Conservation (phyloP, 306 rosid genomes). For the Alnus rubra region DNA sequence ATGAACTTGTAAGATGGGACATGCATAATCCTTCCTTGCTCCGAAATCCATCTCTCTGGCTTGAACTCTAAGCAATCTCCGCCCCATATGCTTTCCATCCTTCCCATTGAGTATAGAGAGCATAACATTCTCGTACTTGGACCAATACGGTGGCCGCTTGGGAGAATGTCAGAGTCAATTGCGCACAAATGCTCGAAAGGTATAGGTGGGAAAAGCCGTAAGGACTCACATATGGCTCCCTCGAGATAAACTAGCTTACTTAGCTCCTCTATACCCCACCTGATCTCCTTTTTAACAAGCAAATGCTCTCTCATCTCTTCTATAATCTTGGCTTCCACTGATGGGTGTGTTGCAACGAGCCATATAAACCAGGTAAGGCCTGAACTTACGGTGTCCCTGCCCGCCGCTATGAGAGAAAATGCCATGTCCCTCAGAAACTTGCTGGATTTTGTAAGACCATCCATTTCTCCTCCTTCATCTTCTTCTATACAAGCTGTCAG, state of each 20-base stretch:
- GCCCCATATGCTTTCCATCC: slow-evolving; percentile 37
- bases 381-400: slow-evolving; percentile 1
- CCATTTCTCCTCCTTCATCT: background rate
- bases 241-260: slow-evolving; percentile 31
- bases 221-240: slow-evolving; percentile 29
- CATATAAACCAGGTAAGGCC: background rate
- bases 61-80: slow-evolving; percentile 35
- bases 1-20: slow-evolving; percentile 35
- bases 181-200: slow-evolving; percentile 30
- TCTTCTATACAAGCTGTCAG: background rate
- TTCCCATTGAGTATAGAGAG: slow-evolving; percentile 32
- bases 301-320: background rate
- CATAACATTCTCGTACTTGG: background rate
- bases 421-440: background rate
- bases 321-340: slow-evolving; percentile 21
- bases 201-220: slow-evolving; percentile 33
- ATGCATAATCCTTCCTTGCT: slow-evolving; percentile 6
- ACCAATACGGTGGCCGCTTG: slow-evolving; percentile 27
- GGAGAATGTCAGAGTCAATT: slow-evolving; percentile 14
- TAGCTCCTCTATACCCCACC: slow-evolving; percentile 1
- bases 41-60: slow-evolving; percentile 42
- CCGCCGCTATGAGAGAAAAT: background rate
- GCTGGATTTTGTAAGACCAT: background rate
- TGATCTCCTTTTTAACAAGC: background rate
- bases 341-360: slow-evolving; percentile 31